Base-by-base conservation (phyloP, 352 stramenopile species). In the Pythium periplocum region DNA sequence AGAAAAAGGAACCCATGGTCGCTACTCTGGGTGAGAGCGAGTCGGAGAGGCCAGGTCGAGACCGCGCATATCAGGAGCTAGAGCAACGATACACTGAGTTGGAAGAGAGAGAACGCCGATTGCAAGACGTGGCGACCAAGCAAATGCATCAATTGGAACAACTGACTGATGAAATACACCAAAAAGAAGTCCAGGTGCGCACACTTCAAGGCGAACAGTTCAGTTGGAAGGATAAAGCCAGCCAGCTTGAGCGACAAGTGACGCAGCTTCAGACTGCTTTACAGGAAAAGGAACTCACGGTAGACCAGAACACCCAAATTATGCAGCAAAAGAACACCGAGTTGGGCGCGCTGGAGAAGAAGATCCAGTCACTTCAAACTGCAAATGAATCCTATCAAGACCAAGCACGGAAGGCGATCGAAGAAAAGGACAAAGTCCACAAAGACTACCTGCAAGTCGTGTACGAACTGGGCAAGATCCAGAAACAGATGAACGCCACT, bases 361-460 rank as follows among this genome's bases (percentile, higher is more conserved):
- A 73, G 41, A 52, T 69, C 36, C 51, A 69, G 2, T 50, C 53
- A 36, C 38, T 79, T 2, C 62, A 79, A 31, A 58, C 66, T 8
- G 51, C 65, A 31, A 75, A 75, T 42, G 73, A 80, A 26, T 49
- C 45, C 0, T 62, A 50, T 2, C 59, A 77, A 45, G 68, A 74
- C 8, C 62, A 75, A 32, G 45, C 67, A 3, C 59, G 61, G 37
- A 66, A 72, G 37, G 69, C 62, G 1, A 53, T 37, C 0, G 57
- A 66, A 5, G 68, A 81, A 46, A 69, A 69, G 43, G 73, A 83
- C 5, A 68, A 71, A 32, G 61, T 76, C 6, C 68, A 72, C 17
- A 75, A 77, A 39, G 73, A 80, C 43, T 80, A 78, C 45, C 32
- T 68, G 43, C 72, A 83, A 48, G 67, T 78, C 26, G 68, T 77